Evolutionary conservation across 805 yeast species (phyloP), one percentile per base, ranked within the genome.

Genomic region (Metschnikowia gelsemii): DNA sequence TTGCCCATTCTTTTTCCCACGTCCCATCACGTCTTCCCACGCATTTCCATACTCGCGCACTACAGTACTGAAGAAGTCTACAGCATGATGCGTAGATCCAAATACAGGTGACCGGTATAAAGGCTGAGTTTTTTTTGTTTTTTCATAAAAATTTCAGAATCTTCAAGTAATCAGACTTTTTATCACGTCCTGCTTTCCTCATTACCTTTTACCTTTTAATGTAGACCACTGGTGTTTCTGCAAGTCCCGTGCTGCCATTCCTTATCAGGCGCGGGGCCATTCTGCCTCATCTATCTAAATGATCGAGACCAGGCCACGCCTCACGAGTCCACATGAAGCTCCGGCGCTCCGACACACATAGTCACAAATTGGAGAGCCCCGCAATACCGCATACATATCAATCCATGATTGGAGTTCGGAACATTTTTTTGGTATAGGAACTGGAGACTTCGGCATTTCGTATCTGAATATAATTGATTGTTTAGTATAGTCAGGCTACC

Each of bases 201-300:
- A n/a, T n/a, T n/a, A n/a, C n/a, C 2, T 11, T 23, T n/a, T 23
- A 23, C 12, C 26, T 11, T 23, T 23, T 11, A 23, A 3, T 23
- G 12, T n/a, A 11, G 26, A n/a, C 4, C 26, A 23, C 12, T 4
- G 26, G 26, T 11, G 26, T n/a, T n/a, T n/a, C n/a, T n/a, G n/a
- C n/a, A n/a, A n/a, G n/a, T n/a, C n/a, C n/a, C n/a, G n/a, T n/a
- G n/a, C 25, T 7, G 25, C 25, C 25, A 7, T 8, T 22, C 11
- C 34, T 31, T 31, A 31, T 31, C 34, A 31, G 34, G 25, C 34
- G 34, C 21, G 34, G 25, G 34, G 33, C 20, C 16, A n/a, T 13
- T 13, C 33, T 9, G 31, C 16, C 31, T 27, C 16, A 14, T 16
- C 16, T 27, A 14, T 27, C 31, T 9, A 3, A 27, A 27, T n/a